These are phyloP conservation scores for Pseudoturritis turrita DNA, from an alignment of 345 rosid species.

Conservation along the genomic window DNA sequence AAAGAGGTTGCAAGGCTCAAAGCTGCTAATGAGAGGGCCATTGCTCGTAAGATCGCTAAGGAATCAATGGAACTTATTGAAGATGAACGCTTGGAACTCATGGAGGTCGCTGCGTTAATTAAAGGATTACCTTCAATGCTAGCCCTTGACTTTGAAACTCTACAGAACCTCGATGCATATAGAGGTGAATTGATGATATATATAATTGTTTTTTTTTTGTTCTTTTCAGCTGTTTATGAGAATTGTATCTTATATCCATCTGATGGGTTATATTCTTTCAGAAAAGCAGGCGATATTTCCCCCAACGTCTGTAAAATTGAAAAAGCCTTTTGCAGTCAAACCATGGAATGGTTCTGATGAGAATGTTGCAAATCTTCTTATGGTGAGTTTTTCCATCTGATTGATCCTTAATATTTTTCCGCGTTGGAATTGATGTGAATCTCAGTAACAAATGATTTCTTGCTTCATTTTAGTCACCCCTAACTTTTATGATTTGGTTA, in stretches of 20 bases:
- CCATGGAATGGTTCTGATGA: slow-evolving; percentile 89
- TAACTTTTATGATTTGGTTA: background rate
- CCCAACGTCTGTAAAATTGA: slow-evolving; percentile 54
- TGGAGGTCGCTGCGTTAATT: slow-evolving; percentile 71
- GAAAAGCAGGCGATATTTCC: slow-evolving; percentile 63
- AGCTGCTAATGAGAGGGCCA: slow-evolving; percentile 88
- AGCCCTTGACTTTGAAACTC: slow-evolving; percentile 65
- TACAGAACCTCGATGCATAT: slow-evolving; percentile 67
- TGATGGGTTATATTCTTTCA: slow-evolving; percentile 32
- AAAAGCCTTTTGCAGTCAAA: slow-evolving; percentile 59
- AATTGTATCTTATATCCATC: background rate
- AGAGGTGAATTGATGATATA: slow-evolving; percentile 45
- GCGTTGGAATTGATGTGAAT: background rate
- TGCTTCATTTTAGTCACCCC: background rate
- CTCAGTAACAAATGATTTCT: background rate
- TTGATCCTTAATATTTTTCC: background rate
- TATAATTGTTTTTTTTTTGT: background rate
- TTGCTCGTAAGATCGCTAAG: slow-evolving; percentile 86
- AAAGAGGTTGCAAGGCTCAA: slow-evolving; percentile 79
- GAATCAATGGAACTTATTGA: slow-evolving; percentile 81
- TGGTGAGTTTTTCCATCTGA: slow-evolving; percentile 50
- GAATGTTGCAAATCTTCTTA: slow-evolving; percentile 78
- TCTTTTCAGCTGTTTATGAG: background rate
- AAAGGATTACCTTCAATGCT: slow-evolving; percentile 64
- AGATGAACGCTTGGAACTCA: slow-evolving; percentile 85